These are phyloP conservation scores for Fonsecaea nubica DNA, from an alignment of 2,329 filamentous ascomycete genomes.

Conservation along the genomic window DNA sequence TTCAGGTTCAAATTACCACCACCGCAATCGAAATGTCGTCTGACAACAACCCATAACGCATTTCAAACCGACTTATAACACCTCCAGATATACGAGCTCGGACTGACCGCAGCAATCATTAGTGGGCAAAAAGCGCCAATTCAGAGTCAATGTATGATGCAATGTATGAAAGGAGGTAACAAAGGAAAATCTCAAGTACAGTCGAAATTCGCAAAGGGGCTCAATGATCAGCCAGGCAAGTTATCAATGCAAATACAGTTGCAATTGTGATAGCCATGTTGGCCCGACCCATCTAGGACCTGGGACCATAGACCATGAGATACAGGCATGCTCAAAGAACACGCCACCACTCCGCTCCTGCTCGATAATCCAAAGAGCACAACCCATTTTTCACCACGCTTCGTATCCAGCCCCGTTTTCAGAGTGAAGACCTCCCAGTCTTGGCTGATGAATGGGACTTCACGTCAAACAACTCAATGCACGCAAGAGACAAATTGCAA, in stretches of 20 bases:
- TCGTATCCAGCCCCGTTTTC: slow-evolving; percentile 4
- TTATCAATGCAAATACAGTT: slow-evolving; percentile 6
- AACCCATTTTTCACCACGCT: slow-evolving; percentile 10
- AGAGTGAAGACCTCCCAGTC: neutral
- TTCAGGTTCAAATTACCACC: no score
- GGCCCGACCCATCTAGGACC: slow-evolving; percentile 5
- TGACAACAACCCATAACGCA: no score
- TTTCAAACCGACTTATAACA: no score
- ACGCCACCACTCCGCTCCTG: neutral
- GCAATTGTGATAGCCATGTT: slow-evolving; percentile 1
- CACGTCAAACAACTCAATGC: slow-evolving; percentile 17
- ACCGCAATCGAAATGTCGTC: no score
- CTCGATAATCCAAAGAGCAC: slow-evolving; percentile 25
- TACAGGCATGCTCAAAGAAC: slow-evolving; percentile 10
- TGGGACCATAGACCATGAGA: slow-evolving; percentile 13
- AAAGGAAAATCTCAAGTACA: slow-evolving; percentile 3
- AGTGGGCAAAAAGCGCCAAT: neutral
- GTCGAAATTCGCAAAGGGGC: neutral
- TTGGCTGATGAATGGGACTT: neutral
- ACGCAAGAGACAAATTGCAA: slow-evolving; percentile 17
- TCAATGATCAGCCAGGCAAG: neutral
- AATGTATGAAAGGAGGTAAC: neutral
- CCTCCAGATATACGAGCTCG: no score
- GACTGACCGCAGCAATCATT: neutral
- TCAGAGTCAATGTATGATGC: neutral